These are phyloP conservation scores for Tolypocladium amazonense DNA, from an alignment of 2,329 filamentous ascomycete genomes.

Conservation along the genomic window DNA sequence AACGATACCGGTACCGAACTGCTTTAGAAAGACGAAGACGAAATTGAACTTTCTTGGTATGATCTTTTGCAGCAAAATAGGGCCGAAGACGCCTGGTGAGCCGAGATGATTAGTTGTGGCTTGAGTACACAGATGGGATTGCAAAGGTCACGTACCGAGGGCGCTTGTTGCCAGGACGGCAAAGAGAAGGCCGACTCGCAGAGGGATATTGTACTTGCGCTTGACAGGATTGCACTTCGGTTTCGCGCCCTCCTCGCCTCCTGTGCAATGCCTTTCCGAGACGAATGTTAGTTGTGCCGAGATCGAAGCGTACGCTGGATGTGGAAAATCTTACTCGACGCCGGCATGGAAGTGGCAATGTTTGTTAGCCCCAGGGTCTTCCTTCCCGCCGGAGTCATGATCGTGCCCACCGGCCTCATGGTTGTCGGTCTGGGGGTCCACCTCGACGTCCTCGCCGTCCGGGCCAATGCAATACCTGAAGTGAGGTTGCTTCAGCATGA, in stretches of 20 bases:
- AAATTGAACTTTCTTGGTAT: constrained; percentile 38
- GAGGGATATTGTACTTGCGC: constrained; percentile 53
- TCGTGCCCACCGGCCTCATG: constrained; percentile 12
- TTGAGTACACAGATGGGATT: too few species aligned
- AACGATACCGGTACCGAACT: constrained; percentile 65
- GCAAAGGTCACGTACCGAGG: constrained; percentile 33
- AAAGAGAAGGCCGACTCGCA: constrained; percentile 63
- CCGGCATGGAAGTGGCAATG: constrained; percentile 59
- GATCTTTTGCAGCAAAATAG: constrained; percentile 51
- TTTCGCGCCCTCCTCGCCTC: constrained; percentile 25
- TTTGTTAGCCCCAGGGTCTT: not conserved
- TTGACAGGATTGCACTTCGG: constrained; percentile 31
- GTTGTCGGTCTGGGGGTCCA: constrained; percentile 28
- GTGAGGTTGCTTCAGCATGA: not conserved
- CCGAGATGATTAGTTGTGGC: not conserved
- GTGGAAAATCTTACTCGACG: constrained; percentile 49
- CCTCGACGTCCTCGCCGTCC: constrained; percentile 48
- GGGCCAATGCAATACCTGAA: constrained; percentile 52
- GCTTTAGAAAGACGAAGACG: constrained; percentile 55
- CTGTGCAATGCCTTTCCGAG: constrained; percentile 42
- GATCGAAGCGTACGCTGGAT: too few species aligned
- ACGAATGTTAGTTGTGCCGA: not conserved
- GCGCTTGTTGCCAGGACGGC: constrained; percentile 58
- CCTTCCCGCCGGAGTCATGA: constrained; percentile 5
- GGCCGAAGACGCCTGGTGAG: constrained; percentile 45